Conservation (phyloP, 2,329 filamentous ascomycete species). For the Westerdykella aurantiaca region DNA sequence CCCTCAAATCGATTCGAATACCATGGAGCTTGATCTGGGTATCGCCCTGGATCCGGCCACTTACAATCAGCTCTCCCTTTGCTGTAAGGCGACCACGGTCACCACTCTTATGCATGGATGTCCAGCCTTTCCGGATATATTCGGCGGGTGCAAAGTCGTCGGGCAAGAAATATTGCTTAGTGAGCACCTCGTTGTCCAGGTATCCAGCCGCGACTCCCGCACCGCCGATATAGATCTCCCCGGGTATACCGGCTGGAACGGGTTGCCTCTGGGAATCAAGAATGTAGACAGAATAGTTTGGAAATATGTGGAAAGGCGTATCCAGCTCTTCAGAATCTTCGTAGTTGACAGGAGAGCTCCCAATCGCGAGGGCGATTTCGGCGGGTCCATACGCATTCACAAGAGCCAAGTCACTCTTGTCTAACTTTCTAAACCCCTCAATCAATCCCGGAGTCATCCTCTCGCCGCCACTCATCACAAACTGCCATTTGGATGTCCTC, state of each 20-base stretch:
- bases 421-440: too few relatives aligned
- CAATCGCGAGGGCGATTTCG: too few relatives aligned
- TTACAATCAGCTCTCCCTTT: slow-evolving; percentile 10
- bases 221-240: slow-evolving; percentile 42
- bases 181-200: slow-evolving; percentile 16
- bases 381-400: too few relatives aligned
- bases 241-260: slow-evolving; percentile 12
- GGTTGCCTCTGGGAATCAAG: slow-evolving; percentile 3
- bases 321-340: too few relatives aligned
- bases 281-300: slow-evolving; percentile 9
- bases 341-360: too few relatives aligned
- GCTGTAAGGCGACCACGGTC: slow-evolving; percentile 34
- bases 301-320: background rate
- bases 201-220: slow-evolving; percentile 36
- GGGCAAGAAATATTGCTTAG: slow-evolving; percentile 19
- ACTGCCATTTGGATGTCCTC: too few relatives aligned
- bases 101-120: slow-evolving; percentile 36
- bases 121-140: slow-evolving; percentile 9
- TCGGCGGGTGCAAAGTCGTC: slow-evolving; percentile 14
- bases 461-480: too few relatives aligned
- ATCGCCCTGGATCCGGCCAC: too few relatives aligned
- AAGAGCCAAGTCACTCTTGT: too few relatives aligned
- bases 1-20: too few relatives aligned
- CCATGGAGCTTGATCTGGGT: too few relatives aligned
- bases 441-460: too few relatives aligned